Evolutionary conservation across 2,329 filamentous ascomycete species (phyloP).

Genomic region (Neurospora sp.): DNA sequence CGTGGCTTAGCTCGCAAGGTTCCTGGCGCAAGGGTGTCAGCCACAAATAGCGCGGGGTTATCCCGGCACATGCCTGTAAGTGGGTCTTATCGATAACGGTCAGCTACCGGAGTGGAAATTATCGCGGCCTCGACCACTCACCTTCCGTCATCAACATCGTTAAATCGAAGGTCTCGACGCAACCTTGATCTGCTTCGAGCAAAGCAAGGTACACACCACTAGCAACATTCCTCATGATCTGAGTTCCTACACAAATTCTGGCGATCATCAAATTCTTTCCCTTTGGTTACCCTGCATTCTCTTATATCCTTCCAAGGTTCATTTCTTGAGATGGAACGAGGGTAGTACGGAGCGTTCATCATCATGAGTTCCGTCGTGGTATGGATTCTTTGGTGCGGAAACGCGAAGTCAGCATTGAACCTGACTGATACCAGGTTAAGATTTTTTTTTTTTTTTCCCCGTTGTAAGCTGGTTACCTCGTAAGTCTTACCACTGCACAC

Average conservation of each 20-base stretch:
- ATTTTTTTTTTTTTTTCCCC: neutral
- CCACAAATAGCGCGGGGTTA: slow-evolving; percentile 7
- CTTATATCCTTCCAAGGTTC: neutral
- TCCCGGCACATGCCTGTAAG: neutral
- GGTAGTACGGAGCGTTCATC: neutral
- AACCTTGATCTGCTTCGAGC: neutral
- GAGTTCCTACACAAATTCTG: neutral
- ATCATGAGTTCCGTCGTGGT: neutral
- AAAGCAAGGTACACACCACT: neutral
- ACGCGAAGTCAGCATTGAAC: neutral
- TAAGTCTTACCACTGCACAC: neutral
- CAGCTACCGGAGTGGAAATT: neutral
- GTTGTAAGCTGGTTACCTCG: neutral
- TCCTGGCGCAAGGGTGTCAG: slow-evolving; percentile 11
- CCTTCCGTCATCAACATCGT: neutral
- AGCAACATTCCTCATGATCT: neutral
- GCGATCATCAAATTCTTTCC: neutral
- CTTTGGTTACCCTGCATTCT: neutral
- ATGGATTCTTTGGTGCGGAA: neutral
- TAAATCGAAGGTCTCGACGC: neutral
- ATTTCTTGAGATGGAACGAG: neutral
- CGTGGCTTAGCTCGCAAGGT: slow-evolving; percentile 3
- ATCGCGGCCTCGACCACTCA: neutral
- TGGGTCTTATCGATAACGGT: neutral
- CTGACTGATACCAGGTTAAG: neutral